A percentile compares a stretch with the other conserved stretches of the same genome.
phyloP scores from a whole-genome alignment of 2,329 filamentous ascomycete species.

The Dothideomycetes sp. region DNA sequence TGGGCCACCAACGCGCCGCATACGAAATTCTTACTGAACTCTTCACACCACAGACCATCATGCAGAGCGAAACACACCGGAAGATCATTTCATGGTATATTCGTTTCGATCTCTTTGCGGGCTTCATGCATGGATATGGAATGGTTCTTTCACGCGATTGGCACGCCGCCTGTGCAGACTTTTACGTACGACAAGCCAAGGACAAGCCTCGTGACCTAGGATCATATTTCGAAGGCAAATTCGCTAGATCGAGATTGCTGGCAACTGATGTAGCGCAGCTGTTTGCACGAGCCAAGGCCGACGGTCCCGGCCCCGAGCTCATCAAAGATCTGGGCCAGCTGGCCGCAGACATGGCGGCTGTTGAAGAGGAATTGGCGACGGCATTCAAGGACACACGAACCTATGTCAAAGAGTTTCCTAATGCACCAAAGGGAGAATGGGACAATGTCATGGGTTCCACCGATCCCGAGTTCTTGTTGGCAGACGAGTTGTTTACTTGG shows the following conservation, averaged over 20 bases:
- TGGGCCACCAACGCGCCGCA: slow-evolving; percentile 86
- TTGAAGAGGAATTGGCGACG: slow-evolving; percentile 48
- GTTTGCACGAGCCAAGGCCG: slow-evolving; percentile 55
- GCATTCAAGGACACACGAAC: slow-evolving; percentile 52
- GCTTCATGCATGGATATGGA: slow-evolving; percentile 70
- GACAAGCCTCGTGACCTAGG: slow-evolving; percentile 53
- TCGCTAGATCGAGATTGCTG: slow-evolving; percentile 59
- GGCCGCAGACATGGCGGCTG: slow-evolving; percentile 41
- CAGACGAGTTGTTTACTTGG: slow-evolving; percentile 60
- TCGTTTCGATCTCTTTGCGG: slow-evolving; percentile 77
- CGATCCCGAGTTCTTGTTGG: slow-evolving; percentile 58
- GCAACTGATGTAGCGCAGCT: slow-evolving; percentile 73
- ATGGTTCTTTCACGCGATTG: slow-evolving; percentile 67
- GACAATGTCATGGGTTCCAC: slow-evolving; percentile 69
- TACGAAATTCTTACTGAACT: slow-evolving; percentile 69
- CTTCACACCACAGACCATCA: slow-evolving; percentile 66
- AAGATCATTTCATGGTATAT: slow-evolving; percentile 82
- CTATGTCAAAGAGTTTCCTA: slow-evolving; percentile 55
- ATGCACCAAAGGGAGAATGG: slow-evolving; percentile 41
- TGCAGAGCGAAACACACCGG: slow-evolving; percentile 60
- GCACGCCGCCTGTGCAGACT: slow-evolving; percentile 59
- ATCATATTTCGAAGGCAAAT: slow-evolving; percentile 54
- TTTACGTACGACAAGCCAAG: slow-evolving; percentile 50
- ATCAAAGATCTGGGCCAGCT: slow-evolving; percentile 51
- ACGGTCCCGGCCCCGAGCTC: slow-evolving; percentile 37